phyloP scores from a whole-genome alignment of 768 basidiomycete species.

The Amanita molliuscula region DNA sequence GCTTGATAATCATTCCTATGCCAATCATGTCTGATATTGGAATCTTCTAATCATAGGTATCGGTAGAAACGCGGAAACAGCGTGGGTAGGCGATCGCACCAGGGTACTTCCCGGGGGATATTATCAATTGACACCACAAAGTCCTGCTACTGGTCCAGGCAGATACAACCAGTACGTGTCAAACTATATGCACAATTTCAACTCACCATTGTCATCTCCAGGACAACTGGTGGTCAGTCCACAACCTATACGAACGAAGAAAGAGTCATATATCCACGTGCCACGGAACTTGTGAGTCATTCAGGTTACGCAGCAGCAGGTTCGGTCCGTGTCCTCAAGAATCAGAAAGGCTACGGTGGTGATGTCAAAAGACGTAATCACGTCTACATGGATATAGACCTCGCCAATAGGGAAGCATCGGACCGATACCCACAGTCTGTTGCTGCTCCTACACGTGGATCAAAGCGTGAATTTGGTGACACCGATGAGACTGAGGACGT shows the following conservation, averaged over 20 bases:
- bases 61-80: constrained; percentile 1
- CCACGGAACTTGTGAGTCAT: constrained; percentile 5
- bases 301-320: background rate
- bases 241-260: background rate
- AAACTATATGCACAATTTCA: background rate
- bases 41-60: background rate
- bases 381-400: background rate
- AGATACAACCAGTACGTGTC: constrained; percentile 1
- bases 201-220: background rate
- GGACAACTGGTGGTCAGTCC: background rate
- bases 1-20: background rate
- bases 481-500: constrained; percentile 35
- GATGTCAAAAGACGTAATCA: constrained; percentile 4
- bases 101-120: background rate
- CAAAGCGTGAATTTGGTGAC: constrained; percentile 38
- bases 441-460: constrained; percentile 25
- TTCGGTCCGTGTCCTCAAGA: background rate
- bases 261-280: constrained; percentile 6
- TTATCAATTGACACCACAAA: background rate
- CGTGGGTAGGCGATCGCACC: constrained; percentile 1
- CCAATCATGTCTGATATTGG: background rate
- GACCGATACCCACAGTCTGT: too few relatives aligned
- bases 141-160: background rate
- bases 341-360: background rate
- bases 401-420: background rate